These are phyloP conservation scores for Balakata baccata DNA, from an alignment of 345 rosid genomes.

Conservation along the genomic window DNA sequence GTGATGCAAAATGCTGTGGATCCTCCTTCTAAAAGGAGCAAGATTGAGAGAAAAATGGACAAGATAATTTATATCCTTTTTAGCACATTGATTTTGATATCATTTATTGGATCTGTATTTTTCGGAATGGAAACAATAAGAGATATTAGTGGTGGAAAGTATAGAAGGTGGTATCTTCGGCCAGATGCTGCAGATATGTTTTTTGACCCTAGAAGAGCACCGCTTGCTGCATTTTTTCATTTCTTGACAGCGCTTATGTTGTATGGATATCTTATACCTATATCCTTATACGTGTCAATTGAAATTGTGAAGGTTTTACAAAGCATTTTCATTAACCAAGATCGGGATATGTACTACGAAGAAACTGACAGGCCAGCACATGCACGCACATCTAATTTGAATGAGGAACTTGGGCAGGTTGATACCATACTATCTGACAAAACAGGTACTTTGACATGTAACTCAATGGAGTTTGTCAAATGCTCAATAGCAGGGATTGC, in stretches of 20 bases:
- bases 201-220: slow-evolving; percentile 52
- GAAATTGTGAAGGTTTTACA: slow-evolving; percentile 90
- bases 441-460: slow-evolving; percentile 93
- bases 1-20: slow-evolving; percentile 87
- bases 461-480: slow-evolving; percentile 92
- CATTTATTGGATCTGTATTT: slow-evolving; percentile 61
- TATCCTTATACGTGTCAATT: slow-evolving; percentile 77
- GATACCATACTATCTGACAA: slow-evolving; percentile 80
- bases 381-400: slow-evolving; percentile 87
- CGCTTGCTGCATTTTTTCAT: slow-evolving; percentile 68
- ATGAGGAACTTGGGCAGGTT: slow-evolving; percentile 94
- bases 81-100: slow-evolving; percentile 57
- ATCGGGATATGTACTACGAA: slow-evolving; percentile 62
- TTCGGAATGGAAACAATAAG: slow-evolving; percentile 58
- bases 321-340: slow-evolving; percentile 83
- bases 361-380: slow-evolving; percentile 65
- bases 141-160: slow-evolving; percentile 45
- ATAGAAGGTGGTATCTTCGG: slow-evolving; percentile 75
- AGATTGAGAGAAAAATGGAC: slow-evolving; percentile 86
- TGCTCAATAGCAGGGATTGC: slow-evolving; percentile 72
- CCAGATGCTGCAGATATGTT: slow-evolving; percentile 59
- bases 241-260: slow-evolving; percentile 88
- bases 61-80: slow-evolving; percentile 80
- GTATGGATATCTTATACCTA: slow-evolving; percentile 89
- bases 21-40: slow-evolving; percentile 91